These are phyloP conservation scores for Aspergillus ustus DNA, from an alignment of 2,329 filamentous ascomycete genomes.

Conservation along the genomic window DNA sequence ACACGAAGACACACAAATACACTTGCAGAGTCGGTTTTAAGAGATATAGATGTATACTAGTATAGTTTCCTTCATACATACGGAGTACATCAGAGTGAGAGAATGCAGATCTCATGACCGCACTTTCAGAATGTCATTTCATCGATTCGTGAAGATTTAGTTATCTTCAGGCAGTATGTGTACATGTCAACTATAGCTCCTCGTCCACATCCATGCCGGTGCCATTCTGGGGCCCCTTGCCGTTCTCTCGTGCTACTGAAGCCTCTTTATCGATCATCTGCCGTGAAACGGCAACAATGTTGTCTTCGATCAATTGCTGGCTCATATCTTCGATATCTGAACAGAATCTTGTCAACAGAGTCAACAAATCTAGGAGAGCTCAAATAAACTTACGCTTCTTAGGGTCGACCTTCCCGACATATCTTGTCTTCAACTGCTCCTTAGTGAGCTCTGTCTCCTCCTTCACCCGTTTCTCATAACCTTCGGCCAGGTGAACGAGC, in stretches of 20 bases:
- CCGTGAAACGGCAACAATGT: conserved; percentile 96
- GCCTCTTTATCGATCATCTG: conserved; percentile 99
- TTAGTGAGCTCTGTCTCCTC: conserved; percentile 97
- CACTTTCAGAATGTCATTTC: conserved; percentile 6
- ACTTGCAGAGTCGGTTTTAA: neutral
- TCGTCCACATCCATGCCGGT: conserved; percentile 72
- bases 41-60: neutral
- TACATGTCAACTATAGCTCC: conserved; percentile 45
- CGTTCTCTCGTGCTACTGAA: conserved; percentile 72
- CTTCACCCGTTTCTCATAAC: conserved; percentile 98
- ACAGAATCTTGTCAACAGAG: conserved; percentile 26
- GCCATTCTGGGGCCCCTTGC: conserved; percentile 51
- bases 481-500: conserved; percentile 86
- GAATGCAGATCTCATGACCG: neutral
- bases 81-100: neutral
- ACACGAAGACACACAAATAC: neutral
- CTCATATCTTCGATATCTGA: conserved; percentile 89
- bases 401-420: conserved; percentile 97
- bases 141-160: conserved; percentile 4
- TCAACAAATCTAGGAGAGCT: neutral
- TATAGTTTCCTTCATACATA: neutral
- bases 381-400: conserved; percentile 75
- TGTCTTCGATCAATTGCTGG: conserved; percentile 97
- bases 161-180: neutral
- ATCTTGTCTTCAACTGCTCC: conserved; percentile 97